Percentiles rank a stretch among this genome's conserved stretches.
Evolutionary conservation across 305 asterid genomes (phyloP).

Genomic region (Solanum chacoense): DNA sequence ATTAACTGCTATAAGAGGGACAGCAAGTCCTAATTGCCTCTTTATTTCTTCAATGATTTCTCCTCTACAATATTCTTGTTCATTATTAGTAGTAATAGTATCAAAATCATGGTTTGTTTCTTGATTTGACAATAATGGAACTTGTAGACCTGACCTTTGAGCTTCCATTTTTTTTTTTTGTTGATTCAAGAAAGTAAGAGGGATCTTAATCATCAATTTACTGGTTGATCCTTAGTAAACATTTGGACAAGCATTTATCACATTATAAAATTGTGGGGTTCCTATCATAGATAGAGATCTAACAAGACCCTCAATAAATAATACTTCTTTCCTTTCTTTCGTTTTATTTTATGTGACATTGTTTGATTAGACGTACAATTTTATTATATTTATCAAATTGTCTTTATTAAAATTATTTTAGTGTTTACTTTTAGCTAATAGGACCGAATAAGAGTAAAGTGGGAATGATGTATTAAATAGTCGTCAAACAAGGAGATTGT

Average conservation of each 20-base stretch:
- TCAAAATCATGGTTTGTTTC: conserved; percentile 6
- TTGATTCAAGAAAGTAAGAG: background rate
- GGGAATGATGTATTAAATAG: background rate
- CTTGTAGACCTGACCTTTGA: background rate
- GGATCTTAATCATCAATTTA: background rate
- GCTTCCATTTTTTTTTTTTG: conserved; percentile 4
- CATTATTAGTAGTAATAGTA: background rate
- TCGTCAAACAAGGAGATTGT: background rate
- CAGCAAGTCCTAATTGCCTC: conserved; percentile 33
- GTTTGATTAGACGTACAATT: rapidly evolving
- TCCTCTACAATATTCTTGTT: conserved; percentile 1
- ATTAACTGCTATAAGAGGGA: conserved; percentile 59
- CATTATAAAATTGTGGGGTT: background rate
- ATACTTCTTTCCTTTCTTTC: background rate
- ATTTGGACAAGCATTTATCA: background rate
- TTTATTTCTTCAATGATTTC: conserved; percentile 35
- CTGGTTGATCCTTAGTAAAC: background rate
- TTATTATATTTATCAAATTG: background rate
- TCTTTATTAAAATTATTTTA: background rate
- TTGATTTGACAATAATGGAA: conserved; percentile 9
- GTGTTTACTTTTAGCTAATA: background rate
- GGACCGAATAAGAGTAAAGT: background rate
- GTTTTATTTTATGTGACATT: background rate
- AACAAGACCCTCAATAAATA: background rate
- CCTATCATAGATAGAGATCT: background rate